These are phyloP conservation scores for Helichrysum umbraculigerum DNA, from an alignment of 129 eudicot genomes.

Conservation along the genomic window DNA sequence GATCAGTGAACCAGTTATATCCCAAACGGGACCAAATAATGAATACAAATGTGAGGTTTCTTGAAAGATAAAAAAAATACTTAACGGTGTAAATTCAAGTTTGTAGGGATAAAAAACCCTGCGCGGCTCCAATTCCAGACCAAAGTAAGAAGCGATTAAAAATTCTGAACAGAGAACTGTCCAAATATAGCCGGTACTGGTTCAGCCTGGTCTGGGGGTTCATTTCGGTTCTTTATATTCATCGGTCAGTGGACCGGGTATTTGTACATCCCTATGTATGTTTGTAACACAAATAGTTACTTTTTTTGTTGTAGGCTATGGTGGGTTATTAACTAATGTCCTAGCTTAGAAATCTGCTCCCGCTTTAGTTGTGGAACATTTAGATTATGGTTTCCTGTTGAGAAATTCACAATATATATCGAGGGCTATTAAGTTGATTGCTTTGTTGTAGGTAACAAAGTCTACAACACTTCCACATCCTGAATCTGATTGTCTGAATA, in stretches of 20 bases:
- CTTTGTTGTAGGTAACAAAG: constrained; percentile 12
- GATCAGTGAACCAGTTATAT: neutral
- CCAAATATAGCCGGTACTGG: neutral
- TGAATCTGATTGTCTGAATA: constrained; percentile 7
- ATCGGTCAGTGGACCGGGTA: neutral
- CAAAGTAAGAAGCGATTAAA: neutral
- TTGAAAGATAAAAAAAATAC: neutral
- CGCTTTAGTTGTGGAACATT: neutral
- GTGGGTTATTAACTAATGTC: neutral
- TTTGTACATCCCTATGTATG: neutral
- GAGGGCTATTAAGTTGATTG: neutral
- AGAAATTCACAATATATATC: too few relatives aligned
- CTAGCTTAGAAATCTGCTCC: neutral
- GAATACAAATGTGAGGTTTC: neutral
- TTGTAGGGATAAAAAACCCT: neutral
- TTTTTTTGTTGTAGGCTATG: neutral
- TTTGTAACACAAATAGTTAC: neutral
- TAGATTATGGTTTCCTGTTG: neutral
- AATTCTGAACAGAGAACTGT: neutral
- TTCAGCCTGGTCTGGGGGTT: neutral
- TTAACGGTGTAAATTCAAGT: neutral
- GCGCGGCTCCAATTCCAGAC: neutral
- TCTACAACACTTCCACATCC: neutral
- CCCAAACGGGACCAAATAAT: neutral
- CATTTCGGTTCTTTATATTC: neutral